Percentiles rank a stretch among this genome's conserved stretches.
Conservation (phyloP, 441 rosid species). For the Mallotus repandus region DNA sequence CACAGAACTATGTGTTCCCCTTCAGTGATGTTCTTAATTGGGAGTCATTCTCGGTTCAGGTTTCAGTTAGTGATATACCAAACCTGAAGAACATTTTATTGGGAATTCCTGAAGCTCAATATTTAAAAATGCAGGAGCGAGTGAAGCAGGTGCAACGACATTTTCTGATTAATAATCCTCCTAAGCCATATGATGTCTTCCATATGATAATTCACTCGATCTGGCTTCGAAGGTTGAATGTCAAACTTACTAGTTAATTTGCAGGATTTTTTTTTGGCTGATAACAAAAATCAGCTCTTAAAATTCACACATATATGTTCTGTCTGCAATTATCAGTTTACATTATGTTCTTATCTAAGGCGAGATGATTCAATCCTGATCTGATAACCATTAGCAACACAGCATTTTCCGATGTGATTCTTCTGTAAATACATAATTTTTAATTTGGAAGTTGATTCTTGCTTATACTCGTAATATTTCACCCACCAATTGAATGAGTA, state of each 20-base stretch:
- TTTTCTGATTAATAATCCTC: slow-evolving; percentile 50
- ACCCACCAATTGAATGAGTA: too few species aligned
- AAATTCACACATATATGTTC: too few species aligned
- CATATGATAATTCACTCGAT: slow-evolving; percentile 61
- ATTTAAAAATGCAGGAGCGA: slow-evolving; percentile 32
- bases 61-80: slow-evolving; percentile 45
- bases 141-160: slow-evolving; percentile 50
- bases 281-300: too few species aligned
- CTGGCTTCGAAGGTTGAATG: slow-evolving; percentile 63
- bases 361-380: too few species aligned
- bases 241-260: slow-evolving; percentile 16
- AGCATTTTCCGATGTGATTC: too few species aligned
- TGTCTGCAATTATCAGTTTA: too few species aligned
- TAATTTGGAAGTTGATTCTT: too few species aligned
- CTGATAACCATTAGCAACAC: too few species aligned
- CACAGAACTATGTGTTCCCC: slow-evolving; percentile 44
- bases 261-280: neutral
- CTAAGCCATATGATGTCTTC: slow-evolving; percentile 55
- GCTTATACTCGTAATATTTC: too few species aligned
- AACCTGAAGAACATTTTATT: slow-evolving; percentile 46
- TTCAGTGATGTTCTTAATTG: slow-evolving; percentile 63
- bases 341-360: too few species aligned
- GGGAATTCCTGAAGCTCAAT: slow-evolving; percentile 39
- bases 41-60: slow-evolving; percentile 48
- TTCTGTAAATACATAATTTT: too few species aligned